Conservation (phyloP, 495 filamentous ascomycete genomes). For the Aspergillus ostianus region DNA sequence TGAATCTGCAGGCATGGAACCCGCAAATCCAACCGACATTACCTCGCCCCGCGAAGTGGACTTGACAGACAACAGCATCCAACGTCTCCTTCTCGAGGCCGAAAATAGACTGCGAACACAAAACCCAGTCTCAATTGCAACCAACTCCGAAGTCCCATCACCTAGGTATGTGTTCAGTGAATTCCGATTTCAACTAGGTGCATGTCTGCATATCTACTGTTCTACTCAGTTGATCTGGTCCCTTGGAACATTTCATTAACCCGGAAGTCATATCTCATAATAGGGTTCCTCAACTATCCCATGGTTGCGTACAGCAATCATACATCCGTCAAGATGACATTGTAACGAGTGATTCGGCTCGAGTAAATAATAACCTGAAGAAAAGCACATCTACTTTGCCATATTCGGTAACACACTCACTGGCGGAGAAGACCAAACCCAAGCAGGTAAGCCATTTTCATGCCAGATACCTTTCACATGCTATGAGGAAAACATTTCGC, state of each 20-base stretch:
- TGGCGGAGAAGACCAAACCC: neutral
- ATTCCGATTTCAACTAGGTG: neutral
- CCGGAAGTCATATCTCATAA: neutral
- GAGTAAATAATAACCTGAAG: slow-evolving; percentile 27
- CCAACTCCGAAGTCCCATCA: neutral
- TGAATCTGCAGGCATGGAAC: neutral
- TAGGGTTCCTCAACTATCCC: slow-evolving; percentile 44
- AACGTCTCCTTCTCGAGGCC: slow-evolving; percentile 62
- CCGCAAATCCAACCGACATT: slow-evolving; percentile 11
- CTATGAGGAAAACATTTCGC: slow-evolving; percentile 70
- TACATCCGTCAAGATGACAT: slow-evolving; percentile 50
- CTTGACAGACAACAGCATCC: slow-evolving; percentile 56
- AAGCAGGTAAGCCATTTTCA: slow-evolving; percentile 44
- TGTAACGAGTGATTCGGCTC: slow-evolving; percentile 44
- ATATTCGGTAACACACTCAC: slow-evolving; percentile 31
- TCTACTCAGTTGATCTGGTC: neutral
- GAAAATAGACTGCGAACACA: slow-evolving; percentile 52
- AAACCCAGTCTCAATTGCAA: neutral
- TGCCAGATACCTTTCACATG: slow-evolving; percentile 19
- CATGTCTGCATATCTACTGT: neutral
- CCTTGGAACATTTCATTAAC: neutral
- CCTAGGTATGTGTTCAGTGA: neutral
- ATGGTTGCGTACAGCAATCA: slow-evolving; percentile 35
- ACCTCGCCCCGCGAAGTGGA: slow-evolving; percentile 22
- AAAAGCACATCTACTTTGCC: slow-evolving; percentile 32